Conservation (phyloP, 345 rosid species). For the Lepidium aucheri region DNA sequence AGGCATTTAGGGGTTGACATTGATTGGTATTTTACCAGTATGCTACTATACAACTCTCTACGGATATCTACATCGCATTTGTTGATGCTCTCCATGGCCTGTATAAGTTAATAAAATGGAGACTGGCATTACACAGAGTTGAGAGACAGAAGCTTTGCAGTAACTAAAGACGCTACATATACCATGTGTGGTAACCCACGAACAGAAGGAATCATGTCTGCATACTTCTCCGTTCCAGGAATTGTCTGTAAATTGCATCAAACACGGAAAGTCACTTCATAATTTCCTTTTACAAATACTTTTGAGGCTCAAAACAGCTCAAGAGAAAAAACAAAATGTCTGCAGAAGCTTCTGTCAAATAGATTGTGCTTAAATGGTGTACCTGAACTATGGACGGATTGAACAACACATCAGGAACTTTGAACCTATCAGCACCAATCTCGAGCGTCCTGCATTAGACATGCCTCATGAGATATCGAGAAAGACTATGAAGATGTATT, state of each 20-base stretch:
- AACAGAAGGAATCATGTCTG: constrained; percentile 47
- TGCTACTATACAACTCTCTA: constrained; percentile 85
- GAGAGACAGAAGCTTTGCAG: background rate
- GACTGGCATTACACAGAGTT: background rate
- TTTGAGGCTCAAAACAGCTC: background rate
- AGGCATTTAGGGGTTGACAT: background rate
- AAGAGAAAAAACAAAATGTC: constrained; percentile 1
- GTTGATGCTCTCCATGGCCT: constrained; percentile 94
- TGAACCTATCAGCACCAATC: constrained; percentile 95
- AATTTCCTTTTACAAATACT: background rate
- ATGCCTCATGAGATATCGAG: constrained; percentile 4
- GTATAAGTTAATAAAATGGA: constrained; percentile 16
- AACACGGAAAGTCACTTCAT: background rate
- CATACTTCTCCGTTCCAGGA: constrained; percentile 71
- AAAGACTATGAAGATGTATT: background rate
- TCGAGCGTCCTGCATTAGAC: constrained; percentile 67
- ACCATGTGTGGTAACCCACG: constrained; percentile 98
- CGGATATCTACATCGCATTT: constrained; percentile 93
- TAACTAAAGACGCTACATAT: constrained; percentile 11
- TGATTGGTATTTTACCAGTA: constrained; percentile 53
- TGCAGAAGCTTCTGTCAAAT: background rate
- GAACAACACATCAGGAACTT: constrained; percentile 93
- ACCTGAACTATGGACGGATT: constrained; percentile 88
- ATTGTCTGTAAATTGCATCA: constrained; percentile 53
- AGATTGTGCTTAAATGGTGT: background rate